A percentile compares a stretch with the other conserved stretches of the same genome.
Evolutionary conservation across 805 yeast species (phyloP).

Genomic region (Wickerhamiella alocasiicola): DNA sequence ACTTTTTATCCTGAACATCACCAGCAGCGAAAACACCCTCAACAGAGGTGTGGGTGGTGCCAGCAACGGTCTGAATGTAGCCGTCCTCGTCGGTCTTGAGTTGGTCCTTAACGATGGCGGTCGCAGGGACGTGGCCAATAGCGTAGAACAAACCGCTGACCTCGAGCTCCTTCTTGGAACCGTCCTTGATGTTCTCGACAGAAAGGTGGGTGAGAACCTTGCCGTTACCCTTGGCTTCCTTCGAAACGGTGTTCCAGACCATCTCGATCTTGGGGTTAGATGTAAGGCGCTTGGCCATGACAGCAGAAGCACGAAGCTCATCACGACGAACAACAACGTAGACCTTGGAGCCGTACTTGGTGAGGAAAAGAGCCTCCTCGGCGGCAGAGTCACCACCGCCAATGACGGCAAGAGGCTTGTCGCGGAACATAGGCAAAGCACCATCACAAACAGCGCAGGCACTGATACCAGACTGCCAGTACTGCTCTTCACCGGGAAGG

Average conservation of each 20-base stretch:
- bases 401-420: slow-evolving; percentile 91
- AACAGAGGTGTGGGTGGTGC: slow-evolving; percentile 72
- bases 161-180: slow-evolving; percentile 52
- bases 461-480: slow-evolving; percentile 99
- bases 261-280: slow-evolving; percentile 82
- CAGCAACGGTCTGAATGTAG: slow-evolving; percentile 81
- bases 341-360: slow-evolving; percentile 96
- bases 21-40: slow-evolving; percentile 97
- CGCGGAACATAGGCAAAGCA: slow-evolving; percentile 97
- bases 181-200: slow-evolving; percentile 60
- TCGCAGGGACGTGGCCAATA: slow-evolving; percentile 95
- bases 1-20: slow-evolving; percentile 92
- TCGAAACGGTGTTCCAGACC: slow-evolving; percentile 70
- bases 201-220: slow-evolving; percentile 55
- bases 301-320: slow-evolving; percentile 82
- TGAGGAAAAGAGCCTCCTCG: slow-evolving; percentile 93
- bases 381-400: slow-evolving; percentile 99
- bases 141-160: slow-evolving; percentile 95
- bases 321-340: slow-evolving; percentile 89
- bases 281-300: slow-evolving; percentile 90
- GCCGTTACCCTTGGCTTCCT: slow-evolving; percentile 91
- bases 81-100: slow-evolving; percentile 78
- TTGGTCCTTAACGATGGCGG: slow-evolving; percentile 64
- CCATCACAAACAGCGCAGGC: slow-evolving; percentile 99
- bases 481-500: slow-evolving; percentile 91